phyloP scores from a whole-genome alignment of 345 rosid genomes.

The Trapa bicornis region DNA sequence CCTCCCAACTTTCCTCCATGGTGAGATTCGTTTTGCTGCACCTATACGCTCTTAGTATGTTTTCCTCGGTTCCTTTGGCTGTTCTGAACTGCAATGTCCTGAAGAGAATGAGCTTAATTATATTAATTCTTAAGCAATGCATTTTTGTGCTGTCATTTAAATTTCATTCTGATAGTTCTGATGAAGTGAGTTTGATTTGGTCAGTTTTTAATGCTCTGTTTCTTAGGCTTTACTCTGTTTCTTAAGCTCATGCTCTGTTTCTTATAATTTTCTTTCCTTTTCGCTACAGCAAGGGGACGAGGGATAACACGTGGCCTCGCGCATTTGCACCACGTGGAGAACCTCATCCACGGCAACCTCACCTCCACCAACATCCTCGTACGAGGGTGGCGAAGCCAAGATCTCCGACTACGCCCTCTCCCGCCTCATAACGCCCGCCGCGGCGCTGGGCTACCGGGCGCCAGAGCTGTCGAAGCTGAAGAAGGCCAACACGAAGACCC shows the following conservation, averaged over 20 bases:
- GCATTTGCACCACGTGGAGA: constrained; percentile 63
- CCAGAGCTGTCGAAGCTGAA: constrained; percentile 82
- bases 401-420: constrained; percentile 69
- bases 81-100: too few species aligned
- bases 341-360: constrained; percentile 61
- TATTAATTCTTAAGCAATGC: too few species aligned
- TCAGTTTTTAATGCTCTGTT: too few species aligned
- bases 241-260: background rate
- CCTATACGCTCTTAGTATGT: too few species aligned
- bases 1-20: constrained; percentile 87
- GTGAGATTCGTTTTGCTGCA: constrained; percentile 19
- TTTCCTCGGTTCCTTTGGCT: too few species aligned
- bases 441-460: constrained; percentile 71
- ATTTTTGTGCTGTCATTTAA: too few species aligned
- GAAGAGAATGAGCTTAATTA: too few species aligned
- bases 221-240: background rate
- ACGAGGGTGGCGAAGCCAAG: constrained; percentile 45
- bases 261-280: background rate
- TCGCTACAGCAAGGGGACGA: constrained; percentile 68
- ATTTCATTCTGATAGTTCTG: too few species aligned
- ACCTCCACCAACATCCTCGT: constrained; percentile 22
- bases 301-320: constrained; percentile 52
- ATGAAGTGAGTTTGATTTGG: too few species aligned
- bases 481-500: constrained; percentile 65
- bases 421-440: constrained; percentile 3